A percentile compares a stretch with the other conserved stretches of the same genome.
These are phyloP conservation scores for Penicillium sp. DNA, from an alignment of 2,329 filamentous ascomycete genomes.

Conservation along the genomic window DNA sequence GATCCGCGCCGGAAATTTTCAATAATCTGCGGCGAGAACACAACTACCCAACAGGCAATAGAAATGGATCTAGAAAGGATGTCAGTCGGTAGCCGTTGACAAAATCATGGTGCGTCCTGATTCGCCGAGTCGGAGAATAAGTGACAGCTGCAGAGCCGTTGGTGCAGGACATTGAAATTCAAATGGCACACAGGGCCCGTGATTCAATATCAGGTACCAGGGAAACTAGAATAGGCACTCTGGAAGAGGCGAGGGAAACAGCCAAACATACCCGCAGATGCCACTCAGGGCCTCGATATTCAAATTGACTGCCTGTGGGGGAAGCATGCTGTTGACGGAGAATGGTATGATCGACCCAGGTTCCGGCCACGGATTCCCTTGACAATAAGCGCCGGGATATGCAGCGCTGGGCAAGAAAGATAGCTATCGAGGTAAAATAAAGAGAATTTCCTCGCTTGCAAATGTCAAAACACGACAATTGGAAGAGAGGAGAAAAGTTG, in stretches of 20 bases:
- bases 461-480: constrained; percentile 16
- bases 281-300: constrained; percentile 91
- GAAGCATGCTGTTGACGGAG: constrained; percentile 36
- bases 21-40: constrained; percentile 96
- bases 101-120: neutral
- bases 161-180: neutral
- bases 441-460: neutral
- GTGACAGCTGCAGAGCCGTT: neutral
- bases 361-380: neutral
- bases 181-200: neutral
- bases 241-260: no score
- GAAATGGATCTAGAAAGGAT: constrained; percentile 73
- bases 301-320: constrained; percentile 59
- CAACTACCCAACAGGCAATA: constrained; percentile 96
- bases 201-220: no score
- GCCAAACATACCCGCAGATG: constrained; percentile 79
- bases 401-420: neutral
- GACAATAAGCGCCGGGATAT: neutral
- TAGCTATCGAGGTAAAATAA: neutral
- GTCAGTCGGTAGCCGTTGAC: constrained; percentile 13
- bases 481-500: constrained; percentile 15
- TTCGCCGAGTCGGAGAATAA: neutral
- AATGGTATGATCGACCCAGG: constrained; percentile 6
- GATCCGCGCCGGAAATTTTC: constrained; percentile 87
- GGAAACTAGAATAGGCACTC: no score